Base-by-base conservation (phyloP, 768 basidiomycete genomes). In the Russula brevipes region DNA sequence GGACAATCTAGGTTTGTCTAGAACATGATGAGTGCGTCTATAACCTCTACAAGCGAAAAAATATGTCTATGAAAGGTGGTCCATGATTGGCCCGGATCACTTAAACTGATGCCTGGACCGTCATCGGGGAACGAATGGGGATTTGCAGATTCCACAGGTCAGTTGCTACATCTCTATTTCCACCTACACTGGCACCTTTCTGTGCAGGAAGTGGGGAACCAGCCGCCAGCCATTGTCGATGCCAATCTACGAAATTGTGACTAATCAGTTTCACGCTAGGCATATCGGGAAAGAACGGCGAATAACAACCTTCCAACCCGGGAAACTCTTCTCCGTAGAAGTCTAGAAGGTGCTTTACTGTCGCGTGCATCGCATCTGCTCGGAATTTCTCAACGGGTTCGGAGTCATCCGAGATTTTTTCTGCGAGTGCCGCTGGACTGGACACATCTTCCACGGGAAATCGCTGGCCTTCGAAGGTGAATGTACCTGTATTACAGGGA, bases 261-360 rank as follows among this genome's bases (percentile, higher is more conserved):
- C 3, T 2, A 5, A 36, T 57, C 55, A 57, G 17, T 6, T 11
- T n/a, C 35, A 24, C 35, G 33, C 12, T 47, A 8, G 11, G 24
- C 6, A 14, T 12, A 39, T 35, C 53, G 10, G 39, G 33, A 49
- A 14, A 39, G 14, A 49, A 39, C 24, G 19, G 24, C 41, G 33
- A 9, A 16, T 38, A 38, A 14, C 24, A 38, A 62, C 61, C 61
- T 62, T 62, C 61, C 17, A 62, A 38, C 7, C 49, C 35, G 8
- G 61, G 61, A 33, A 62, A 62, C 55, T 52, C 55, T 45, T 62
- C 61, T 14, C 24, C 49, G 41, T 62, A 62, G 61, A 62, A 62
- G 42, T 57, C 61, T 19, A 57, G 24, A 39, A 56, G 60, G 39
- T 57, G 55, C 31, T 41, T 42, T 16, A 61, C 60, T 2, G 61